These are phyloP conservation scores for Aphanocladium album DNA, from an alignment of 2,329 filamentous ascomycete species.

Conservation along the genomic window DNA sequence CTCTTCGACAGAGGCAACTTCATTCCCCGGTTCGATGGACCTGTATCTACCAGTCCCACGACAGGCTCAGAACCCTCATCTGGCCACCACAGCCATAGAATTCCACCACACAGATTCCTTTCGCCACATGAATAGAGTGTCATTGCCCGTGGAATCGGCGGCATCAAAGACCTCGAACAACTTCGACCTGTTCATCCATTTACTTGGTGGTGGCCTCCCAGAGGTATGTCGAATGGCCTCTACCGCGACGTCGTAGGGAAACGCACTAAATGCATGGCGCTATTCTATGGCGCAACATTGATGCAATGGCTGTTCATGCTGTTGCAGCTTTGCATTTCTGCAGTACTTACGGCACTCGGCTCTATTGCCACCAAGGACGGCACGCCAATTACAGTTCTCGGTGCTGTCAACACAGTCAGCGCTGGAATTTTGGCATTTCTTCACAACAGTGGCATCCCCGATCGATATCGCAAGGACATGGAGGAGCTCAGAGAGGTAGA, in stretches of 20 bases:
- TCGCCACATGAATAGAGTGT: slow-evolving; percentile 40
- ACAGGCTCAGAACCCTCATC: slow-evolving; percentile 6
- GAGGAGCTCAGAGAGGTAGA: slow-evolving; percentile 46
- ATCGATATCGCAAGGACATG: slow-evolving; percentile 45
- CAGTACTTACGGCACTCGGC: slow-evolving; percentile 45
- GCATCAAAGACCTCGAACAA: slow-evolving; percentile 40
- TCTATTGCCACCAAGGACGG: slow-evolving; percentile 33
- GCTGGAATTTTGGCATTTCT: slow-evolving; percentile 47
- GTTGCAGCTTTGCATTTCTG: slow-evolving; percentile 44
- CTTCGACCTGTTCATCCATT: slow-evolving; percentile 37
- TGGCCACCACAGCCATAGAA: slow-evolving; percentile 14
- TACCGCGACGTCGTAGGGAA: slow-evolving; percentile 44
- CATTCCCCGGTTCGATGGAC: not conserved
- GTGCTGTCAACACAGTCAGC: slow-evolving; percentile 44
- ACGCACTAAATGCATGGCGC: slow-evolving; percentile 39
- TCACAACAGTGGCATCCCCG: slow-evolving; percentile 50
- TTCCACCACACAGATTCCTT: slow-evolving; percentile 34
- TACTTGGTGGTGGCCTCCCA: slow-evolving; percentile 40
- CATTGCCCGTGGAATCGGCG: slow-evolving; percentile 44
- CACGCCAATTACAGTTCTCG: slow-evolving; percentile 43
- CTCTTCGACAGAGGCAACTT: slow-evolving; percentile 10
- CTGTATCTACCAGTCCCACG: not conserved
- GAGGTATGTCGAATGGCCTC: slow-evolving; percentile 43
- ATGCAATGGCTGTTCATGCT: slow-evolving; percentile 44
- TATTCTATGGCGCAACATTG: slow-evolving; percentile 38